Base-by-base conservation (phyloP, 371 early-diverging fungal species). In the Rhizopus microsporus region DNA sequence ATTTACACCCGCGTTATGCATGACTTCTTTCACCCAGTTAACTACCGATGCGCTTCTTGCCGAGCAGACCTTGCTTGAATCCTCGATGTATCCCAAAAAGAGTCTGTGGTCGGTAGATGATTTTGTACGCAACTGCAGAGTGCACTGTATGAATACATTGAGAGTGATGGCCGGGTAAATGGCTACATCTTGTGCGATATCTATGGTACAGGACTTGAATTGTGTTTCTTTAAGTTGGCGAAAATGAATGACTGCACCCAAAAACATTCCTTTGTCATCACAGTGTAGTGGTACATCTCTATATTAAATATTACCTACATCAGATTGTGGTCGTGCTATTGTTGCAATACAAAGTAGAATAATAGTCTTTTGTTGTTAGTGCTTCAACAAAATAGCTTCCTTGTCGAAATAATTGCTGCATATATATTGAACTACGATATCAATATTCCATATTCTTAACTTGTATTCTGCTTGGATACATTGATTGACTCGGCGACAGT, bases 281-380 rank as follows among this genome's bases (percentile, higher is more conserved):
- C 23, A 0, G 29, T 10, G 4, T 60, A 31, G 5, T 6, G 10
- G 4, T n/a, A 66, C 51, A 39, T 65, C 62, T 31, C 59, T 9
- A 15, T 39, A 48, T 49, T 66, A 64, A 1, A 66, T 2, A n/a
- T 51, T 23, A 0, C 62, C 62, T 5, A 70, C 33, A 46, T 63
- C 71, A 0, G 60, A 60, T 37, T 64, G 10, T 39, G 63, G 66
- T 16, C 62, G 15, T 43, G 54, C 60, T 61, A 70, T 61, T n/a
- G 67, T 57, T 0, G 56, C 40, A 0, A 64, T 17, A 2, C 62
- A 54, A 6, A 62, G 16, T 5, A 61, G 30, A 5, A 59, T 5
- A 3, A 63, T 23, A 0, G 59, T 51, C 42, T 64, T 68, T 8
- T 42, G 47, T 58, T 63, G 69, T 31, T 64, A 44, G 15, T 46